A percentile compares a stretch with the other conserved stretches of the same genome.
Evolutionary conservation across 2,329 filamentous ascomycete species (phyloP).

Genomic region (Colletotrichum cordylinicola): DNA sequence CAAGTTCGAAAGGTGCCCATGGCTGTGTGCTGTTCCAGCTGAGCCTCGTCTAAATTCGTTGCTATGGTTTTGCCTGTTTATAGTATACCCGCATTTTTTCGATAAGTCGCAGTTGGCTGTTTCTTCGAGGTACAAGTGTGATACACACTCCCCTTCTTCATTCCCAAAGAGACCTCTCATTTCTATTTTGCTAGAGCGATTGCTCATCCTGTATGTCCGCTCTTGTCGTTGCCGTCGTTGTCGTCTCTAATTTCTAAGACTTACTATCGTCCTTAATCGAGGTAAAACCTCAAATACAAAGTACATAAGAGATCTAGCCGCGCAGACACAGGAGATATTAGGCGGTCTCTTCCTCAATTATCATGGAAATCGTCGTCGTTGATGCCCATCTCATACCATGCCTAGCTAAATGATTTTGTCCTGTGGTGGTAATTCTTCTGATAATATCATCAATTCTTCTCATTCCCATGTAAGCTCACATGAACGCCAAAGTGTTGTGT

Average conservation of each 20-base stretch:
- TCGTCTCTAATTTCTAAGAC: too few species aligned
- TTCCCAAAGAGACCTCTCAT: background rate
- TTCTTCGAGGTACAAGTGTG: background rate
- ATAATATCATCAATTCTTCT: background rate
- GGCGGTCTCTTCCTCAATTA: background rate
- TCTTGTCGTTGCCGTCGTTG: background rate
- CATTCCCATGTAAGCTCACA: background rate
- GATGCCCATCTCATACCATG: background rate
- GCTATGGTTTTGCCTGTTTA: accelerated
- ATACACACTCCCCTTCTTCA: background rate
- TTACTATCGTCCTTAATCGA: background rate
- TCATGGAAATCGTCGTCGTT: background rate
- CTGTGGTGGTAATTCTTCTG: background rate
- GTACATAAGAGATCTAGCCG: background rate
- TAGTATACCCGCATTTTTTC: background rate
- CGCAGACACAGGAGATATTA: background rate
- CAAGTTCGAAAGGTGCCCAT: background rate
- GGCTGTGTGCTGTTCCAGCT: background rate
- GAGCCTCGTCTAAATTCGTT: background rate
- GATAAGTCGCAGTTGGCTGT: background rate
- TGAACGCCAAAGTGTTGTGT: background rate
- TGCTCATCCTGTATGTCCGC: too few species aligned
- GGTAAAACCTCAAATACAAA: background rate
- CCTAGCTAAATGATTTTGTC: background rate
- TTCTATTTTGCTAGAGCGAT: too few species aligned